Conservation (phyloP, 768 basidiomycete genomes). For the Panaeolus papilionaceus region DNA sequence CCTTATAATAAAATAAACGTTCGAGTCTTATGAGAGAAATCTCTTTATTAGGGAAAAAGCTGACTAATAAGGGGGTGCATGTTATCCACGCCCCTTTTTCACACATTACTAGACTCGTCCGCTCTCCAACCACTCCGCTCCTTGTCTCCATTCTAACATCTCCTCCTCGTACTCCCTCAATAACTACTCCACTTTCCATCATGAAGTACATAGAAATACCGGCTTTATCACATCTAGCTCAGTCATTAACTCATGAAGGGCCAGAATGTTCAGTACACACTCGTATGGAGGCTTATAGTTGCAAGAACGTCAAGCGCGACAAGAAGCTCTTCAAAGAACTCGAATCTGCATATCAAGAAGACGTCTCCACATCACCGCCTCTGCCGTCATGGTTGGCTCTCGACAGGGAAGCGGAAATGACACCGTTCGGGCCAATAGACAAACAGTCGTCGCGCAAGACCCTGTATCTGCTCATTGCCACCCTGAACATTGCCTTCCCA, state of each 20-base stretch:
- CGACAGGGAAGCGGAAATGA: slow-evolving; percentile 74
- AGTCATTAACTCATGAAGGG: slow-evolving; percentile 84
- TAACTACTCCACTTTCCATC: slow-evolving; percentile 1
- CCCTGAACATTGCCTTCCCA: slow-evolving; percentile 96
- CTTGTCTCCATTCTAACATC: slow-evolving; percentile 14
- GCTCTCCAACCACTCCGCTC: slow-evolving; percentile 6
- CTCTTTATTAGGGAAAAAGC: not conserved
- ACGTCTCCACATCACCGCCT: slow-evolving; percentile 83
- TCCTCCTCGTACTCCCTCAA: not conserved
- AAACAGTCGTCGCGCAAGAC: slow-evolving; percentile 87
- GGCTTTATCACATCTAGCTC: slow-evolving; percentile 77
- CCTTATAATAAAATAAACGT: not conserved
- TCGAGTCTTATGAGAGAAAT: not conserved
- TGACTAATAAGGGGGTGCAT: not conserved
- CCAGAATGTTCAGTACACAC: slow-evolving; percentile 90
- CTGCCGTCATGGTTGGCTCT: slow-evolving; percentile 80
- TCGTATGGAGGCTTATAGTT: slow-evolving; percentile 95
- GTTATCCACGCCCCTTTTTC: slow-evolving; percentile 12
- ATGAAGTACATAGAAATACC: slow-evolving; percentile 95
- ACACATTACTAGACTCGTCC: not conserved
- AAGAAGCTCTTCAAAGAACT: slow-evolving; percentile 94
- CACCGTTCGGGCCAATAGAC: slow-evolving; percentile 92
- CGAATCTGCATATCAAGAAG: slow-evolving; percentile 85
- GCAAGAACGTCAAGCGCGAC: slow-evolving; percentile 97
- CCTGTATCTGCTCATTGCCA: slow-evolving; percentile 94